These are phyloP conservation scores for Trichophyton equinum DNA, from an alignment of 2,329 filamentous ascomycete genomes.

Conservation along the genomic window DNA sequence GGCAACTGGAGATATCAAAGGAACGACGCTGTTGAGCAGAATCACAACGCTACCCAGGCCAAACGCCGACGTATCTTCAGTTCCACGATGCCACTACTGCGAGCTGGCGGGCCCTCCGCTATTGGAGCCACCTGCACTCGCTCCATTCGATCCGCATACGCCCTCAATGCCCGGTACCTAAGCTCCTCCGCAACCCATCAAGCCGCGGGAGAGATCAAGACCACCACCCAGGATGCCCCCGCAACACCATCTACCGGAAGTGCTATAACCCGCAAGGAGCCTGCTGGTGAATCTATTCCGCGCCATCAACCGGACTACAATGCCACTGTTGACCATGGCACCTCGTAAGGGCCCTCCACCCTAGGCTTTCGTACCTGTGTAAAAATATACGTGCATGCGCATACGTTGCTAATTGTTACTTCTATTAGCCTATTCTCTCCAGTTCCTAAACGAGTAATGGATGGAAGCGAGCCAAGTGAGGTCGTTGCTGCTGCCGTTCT, in stretches of 20 bases:
- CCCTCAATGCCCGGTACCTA: slow-evolving; percentile 27
- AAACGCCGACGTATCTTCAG: neutral
- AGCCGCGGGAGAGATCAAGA: slow-evolving; percentile 27
- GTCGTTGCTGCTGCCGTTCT: slow-evolving; percentile 70
- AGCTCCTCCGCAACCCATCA: slow-evolving; percentile 34
- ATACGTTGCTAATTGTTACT: slow-evolving; percentile 7
- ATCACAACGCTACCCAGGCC: neutral
- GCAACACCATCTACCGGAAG: slow-evolving; percentile 25
- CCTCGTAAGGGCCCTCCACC: slow-evolving; percentile 53
- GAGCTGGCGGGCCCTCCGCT: slow-evolving; percentile 33
- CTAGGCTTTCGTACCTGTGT: neutral
- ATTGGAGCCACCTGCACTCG: slow-evolving; percentile 24
- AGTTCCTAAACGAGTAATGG: slow-evolving; percentile 76
- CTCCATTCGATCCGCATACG: slow-evolving; percentile 19
- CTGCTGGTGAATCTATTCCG: slow-evolving; percentile 38
- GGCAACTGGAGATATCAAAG: too few species aligned
- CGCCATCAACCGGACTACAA: slow-evolving; percentile 70
- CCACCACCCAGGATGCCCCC: slow-evolving; percentile 34
- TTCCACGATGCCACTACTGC: slow-evolving; percentile 52
- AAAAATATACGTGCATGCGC: too few species aligned
- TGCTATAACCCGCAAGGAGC: slow-evolving; percentile 41
- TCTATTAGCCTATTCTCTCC: slow-evolving; percentile 79
- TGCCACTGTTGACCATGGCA: slow-evolving; percentile 71
- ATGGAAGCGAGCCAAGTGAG: slow-evolving; percentile 71
- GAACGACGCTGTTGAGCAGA: too few species aligned